Conservation (phyloP, 805 yeast genomes). For the Monosporozyma aerobia region DNA sequence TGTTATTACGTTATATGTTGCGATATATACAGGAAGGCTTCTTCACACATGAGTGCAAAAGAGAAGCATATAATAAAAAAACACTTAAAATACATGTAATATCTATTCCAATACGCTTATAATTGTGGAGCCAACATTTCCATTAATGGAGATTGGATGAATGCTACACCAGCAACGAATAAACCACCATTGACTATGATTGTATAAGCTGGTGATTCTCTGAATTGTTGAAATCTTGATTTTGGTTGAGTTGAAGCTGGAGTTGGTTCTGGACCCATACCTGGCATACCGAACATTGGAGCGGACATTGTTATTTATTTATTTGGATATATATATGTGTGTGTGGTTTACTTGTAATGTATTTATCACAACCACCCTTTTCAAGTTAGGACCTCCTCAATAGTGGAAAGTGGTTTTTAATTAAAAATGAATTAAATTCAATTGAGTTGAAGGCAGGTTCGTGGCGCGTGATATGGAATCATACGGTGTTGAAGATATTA, state of each 20-base stretch:
- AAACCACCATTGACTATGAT: conserved; percentile 52
- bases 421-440: too few relatives aligned
- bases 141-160: conserved; percentile 72
- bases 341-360: neutral
- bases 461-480: neutral
- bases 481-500: neutral
- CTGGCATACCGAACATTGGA: conserved; percentile 26
- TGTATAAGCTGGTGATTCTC: conserved; percentile 56
- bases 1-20: neutral
- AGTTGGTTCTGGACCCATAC: conserved; percentile 16
- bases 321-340: neutral
- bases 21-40: conserved; percentile 5
- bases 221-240: conserved; percentile 41
- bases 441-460: neutral
- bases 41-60: too few relatives aligned
- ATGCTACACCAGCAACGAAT: conserved; percentile 65
- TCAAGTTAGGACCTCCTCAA: neutral
- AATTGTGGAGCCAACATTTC: conserved; percentile 74
- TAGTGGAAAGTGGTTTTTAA: neutral
- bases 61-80: neutral
- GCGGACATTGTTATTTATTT: conserved; percentile 6
- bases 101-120: conserved; percentile 7
- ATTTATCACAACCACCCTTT: neutral
- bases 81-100: neutral
- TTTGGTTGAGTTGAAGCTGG: conserved; percentile 22